A percentile compares a stretch with the other conserved stretches of the same genome.
phyloP scores from a whole-genome alignment of 2,329 filamentous ascomycete genomes.

The Trichoderma brevicompactum region DNA sequence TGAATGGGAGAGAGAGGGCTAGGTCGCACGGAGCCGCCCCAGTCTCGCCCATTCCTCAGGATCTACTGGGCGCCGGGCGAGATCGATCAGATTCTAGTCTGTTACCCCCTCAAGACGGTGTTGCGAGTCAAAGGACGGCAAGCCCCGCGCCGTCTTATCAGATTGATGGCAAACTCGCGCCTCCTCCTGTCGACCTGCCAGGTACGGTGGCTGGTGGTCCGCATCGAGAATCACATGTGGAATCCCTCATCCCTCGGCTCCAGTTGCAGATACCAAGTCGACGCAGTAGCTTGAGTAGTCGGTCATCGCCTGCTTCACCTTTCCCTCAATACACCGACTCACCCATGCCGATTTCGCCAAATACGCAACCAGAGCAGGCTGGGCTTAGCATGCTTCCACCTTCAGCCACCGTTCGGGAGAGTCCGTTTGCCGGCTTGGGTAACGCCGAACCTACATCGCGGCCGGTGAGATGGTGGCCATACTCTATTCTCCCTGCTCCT shows the following conservation, averaged over 20 bases:
- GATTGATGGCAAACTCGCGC: slow-evolving; percentile 48
- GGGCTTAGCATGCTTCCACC: slow-evolving; percentile 59
- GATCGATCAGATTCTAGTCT: slow-evolving; percentile 13
- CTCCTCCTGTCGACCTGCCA: slow-evolving; percentile 43
- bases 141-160: slow-evolving; percentile 42
- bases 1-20: slow-evolving; percentile 32
- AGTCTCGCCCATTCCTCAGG: slow-evolving; percentile 19
- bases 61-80: neutral
- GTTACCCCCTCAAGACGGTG: slow-evolving; percentile 2
- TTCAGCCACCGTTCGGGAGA: slow-evolving; percentile 45
- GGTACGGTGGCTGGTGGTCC: slow-evolving; percentile 19
- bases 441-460: slow-evolving; percentile 45
- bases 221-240: neutral
- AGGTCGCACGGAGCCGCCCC: slow-evolving; percentile 30
- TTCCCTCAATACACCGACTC: slow-evolving; percentile 73
- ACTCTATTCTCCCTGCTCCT: slow-evolving; percentile 71
- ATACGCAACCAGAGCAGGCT: slow-evolving; percentile 48
- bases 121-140: slow-evolving; percentile 36
- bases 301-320: slow-evolving; percentile 59
- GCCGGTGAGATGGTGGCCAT: slow-evolving; percentile 79
- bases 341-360: slow-evolving; percentile 50
- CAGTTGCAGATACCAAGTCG: slow-evolving; percentile 55
- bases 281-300: slow-evolving; percentile 48
- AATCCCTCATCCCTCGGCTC: slow-evolving; percentile 38
- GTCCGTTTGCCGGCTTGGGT: slow-evolving; percentile 52